Evolutionary conservation across 108 stramenopile species (phyloP).

Genomic region (Fragilariopsis cylindrus): DNA sequence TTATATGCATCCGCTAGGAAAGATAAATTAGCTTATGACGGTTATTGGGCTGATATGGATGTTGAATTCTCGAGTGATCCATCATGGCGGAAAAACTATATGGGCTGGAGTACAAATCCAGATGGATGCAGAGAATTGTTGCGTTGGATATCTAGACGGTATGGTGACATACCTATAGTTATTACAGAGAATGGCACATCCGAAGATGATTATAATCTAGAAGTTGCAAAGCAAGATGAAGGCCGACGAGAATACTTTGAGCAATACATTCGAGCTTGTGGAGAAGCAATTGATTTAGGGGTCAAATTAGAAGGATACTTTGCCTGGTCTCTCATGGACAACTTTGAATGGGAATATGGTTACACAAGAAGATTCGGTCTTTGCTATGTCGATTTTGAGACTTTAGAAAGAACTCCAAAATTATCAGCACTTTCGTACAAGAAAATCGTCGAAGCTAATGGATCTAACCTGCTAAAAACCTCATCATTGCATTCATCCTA

Average conservation of each 20-base stretch:
- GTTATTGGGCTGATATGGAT: slow-evolving; percentile 79
- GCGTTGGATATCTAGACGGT: slow-evolving; percentile 67
- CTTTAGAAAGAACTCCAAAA: slow-evolving; percentile 82
- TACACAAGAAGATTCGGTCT: slow-evolving; percentile 87
- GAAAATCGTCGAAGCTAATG: slow-evolving; percentile 52
- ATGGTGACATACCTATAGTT: slow-evolving; percentile 56
- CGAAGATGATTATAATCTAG: slow-evolving; percentile 57
- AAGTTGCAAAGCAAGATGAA: slow-evolving; percentile 54
- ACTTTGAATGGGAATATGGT: slow-evolving; percentile 95
- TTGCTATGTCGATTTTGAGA: slow-evolving; percentile 86
- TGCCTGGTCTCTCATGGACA: slow-evolving; percentile 94
- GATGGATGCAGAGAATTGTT: slow-evolving; percentile 73
- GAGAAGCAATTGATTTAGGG: slow-evolving; percentile 67
- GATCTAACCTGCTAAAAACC: slow-evolving; percentile 28
- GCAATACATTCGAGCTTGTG: slow-evolving; percentile 64
- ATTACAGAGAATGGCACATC: slow-evolving; percentile 85
- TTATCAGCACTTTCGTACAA: slow-evolving; percentile 70
- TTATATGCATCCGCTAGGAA: slow-evolving; percentile 30
- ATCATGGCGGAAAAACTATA: slow-evolving; percentile 62
- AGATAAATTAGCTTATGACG: slow-evolving; percentile 35
- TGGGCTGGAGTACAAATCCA: slow-evolving; percentile 73
- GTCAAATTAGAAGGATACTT: slow-evolving; percentile 89
- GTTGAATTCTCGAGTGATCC: slow-evolving; percentile 54
- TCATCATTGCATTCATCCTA: too few species aligned
- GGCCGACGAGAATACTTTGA: slow-evolving; percentile 61